These are phyloP conservation scores for Arthroderma sp. DNA, from an alignment of 2,329 filamentous ascomycete species.

Conservation along the genomic window DNA sequence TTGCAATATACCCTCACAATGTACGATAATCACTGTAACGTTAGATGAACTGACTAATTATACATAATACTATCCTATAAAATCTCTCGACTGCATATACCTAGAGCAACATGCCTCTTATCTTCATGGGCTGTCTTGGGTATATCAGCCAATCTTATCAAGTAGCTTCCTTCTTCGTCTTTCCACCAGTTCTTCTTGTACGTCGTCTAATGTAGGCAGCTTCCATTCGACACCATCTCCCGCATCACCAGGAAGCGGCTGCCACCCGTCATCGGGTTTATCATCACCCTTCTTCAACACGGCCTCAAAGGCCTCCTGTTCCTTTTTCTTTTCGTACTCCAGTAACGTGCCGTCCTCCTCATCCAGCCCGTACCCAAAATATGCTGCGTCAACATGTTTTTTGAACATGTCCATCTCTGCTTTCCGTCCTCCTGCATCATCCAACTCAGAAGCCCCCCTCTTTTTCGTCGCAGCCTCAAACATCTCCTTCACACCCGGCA, in stretches of 20 bases:
- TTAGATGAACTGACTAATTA: constrained; percentile 8
- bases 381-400: constrained; percentile 76
- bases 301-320: constrained; percentile 64
- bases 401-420: constrained; percentile 33
- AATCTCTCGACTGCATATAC: background rate
- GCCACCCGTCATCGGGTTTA: constrained; percentile 56
- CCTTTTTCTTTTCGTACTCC: constrained; percentile 69
- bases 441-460: constrained; percentile 54
- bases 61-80: constrained; percentile 17
- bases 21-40: background rate
- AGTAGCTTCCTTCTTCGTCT: constrained; percentile 69
- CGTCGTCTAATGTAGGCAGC: constrained; percentile 75
- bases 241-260: constrained; percentile 71
- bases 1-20: background rate
- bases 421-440: constrained; percentile 46
- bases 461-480: constrained; percentile 64
- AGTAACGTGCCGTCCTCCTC: constrained; percentile 78
- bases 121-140: background rate
- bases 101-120: background rate
- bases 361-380: constrained; percentile 88
- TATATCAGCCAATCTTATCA: constrained; percentile 54
- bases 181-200: constrained; percentile 87
- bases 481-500: constrained; percentile 92
- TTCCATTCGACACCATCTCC: constrained; percentile 76
- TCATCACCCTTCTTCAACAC: constrained; percentile 49